A percentile compares a stretch with the other conserved stretches of the same genome.
Evolutionary conservation across 2,329 filamentous ascomycete species (phyloP).

Genomic region (Cordyceps javanica): DNA sequence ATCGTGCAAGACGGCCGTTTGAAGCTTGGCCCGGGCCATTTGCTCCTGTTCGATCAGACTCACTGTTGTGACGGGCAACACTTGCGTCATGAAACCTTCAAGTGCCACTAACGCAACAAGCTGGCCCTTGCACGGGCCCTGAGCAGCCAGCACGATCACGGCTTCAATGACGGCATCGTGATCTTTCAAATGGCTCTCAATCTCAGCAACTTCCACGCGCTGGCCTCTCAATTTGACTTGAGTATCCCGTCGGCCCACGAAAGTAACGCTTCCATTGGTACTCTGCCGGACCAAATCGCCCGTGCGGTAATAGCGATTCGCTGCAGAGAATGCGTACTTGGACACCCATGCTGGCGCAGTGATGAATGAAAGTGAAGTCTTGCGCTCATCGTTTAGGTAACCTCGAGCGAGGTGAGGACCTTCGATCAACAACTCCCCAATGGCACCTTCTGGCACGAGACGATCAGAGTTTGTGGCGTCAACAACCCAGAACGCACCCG

Average conservation of each 20-base stretch:
- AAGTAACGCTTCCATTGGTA: slow-evolving; percentile 15
- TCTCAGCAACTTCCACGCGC: slow-evolving; percentile 19
- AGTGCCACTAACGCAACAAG: slow-evolving; percentile 1
- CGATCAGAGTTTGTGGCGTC: slow-evolving; percentile 14
- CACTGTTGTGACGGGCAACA: background rate
- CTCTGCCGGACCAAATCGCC: slow-evolving; percentile 16
- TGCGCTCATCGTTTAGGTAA: slow-evolving; percentile 34
- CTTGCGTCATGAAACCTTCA: background rate
- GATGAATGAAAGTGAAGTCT: slow-evolving; percentile 24
- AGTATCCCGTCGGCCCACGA: slow-evolving; percentile 17
- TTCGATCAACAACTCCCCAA: slow-evolving; percentile 28
- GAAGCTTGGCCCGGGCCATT: background rate
- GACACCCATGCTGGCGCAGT: background rate
- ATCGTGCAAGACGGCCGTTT: background rate
- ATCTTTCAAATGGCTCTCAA: slow-evolving; percentile 15
- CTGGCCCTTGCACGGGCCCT: background rate
- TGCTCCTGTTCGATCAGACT: background rate
- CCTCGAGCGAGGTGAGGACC: slow-evolving; percentile 40
- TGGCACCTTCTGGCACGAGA: slow-evolving; percentile 18
- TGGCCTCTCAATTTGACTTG: slow-evolving; percentile 22
- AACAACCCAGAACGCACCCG: slow-evolving; percentile 15
- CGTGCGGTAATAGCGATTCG: slow-evolving; percentile 14
- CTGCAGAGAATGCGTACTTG: background rate
- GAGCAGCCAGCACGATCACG: slow-evolving; percentile 4
- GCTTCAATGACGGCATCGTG: background rate